Conservation (phyloP, 306 rosid species). For the Luffa acutangula region DNA sequence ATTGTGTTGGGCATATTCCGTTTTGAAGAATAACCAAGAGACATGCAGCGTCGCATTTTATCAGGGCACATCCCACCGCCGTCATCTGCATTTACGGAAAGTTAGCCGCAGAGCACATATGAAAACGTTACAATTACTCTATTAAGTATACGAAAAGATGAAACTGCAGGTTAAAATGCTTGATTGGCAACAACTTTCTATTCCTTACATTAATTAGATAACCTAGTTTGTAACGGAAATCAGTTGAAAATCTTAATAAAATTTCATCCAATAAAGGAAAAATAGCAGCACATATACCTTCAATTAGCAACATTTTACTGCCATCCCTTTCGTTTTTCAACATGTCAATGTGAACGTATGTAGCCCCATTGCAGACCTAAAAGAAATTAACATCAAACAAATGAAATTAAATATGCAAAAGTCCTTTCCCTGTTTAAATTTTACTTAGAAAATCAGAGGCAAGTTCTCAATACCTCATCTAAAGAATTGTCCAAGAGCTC, state of each 20-base stretch:
- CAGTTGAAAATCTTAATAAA: neutral
- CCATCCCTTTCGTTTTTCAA: conserved; percentile 49
- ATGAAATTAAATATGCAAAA: conserved; percentile 5
- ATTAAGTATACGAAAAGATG: no score
- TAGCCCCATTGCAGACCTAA: conserved; percentile 79
- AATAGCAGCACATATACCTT: conserved; percentile 38
- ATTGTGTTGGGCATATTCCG: conserved; percentile 81
- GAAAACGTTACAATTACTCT: neutral
- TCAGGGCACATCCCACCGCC: conserved; percentile 99
- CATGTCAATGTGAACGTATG: conserved; percentile 68
- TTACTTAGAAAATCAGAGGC: neutral
- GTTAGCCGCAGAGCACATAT: neutral
- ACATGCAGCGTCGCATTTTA: conserved; percentile 94
- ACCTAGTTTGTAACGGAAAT: neutral
- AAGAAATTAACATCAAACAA: conserved; percentile 9
- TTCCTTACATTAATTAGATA: neutral
- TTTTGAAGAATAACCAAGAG: conserved; percentile 76
- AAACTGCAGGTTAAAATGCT: no score
- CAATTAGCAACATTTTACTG: conserved; percentile 59
- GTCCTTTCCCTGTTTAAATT: neutral
- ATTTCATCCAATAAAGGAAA: neutral
- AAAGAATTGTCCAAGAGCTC: conserved; percentile 87
- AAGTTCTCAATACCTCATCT: conserved; percentile 54
- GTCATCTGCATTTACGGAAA: conserved; percentile 45
- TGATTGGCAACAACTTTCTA: neutral